Percentiles rank a stretch among this genome's conserved stretches.
Conservation (phyloP, 164 flowering plant genomes). For the Annona squamosa region DNA sequence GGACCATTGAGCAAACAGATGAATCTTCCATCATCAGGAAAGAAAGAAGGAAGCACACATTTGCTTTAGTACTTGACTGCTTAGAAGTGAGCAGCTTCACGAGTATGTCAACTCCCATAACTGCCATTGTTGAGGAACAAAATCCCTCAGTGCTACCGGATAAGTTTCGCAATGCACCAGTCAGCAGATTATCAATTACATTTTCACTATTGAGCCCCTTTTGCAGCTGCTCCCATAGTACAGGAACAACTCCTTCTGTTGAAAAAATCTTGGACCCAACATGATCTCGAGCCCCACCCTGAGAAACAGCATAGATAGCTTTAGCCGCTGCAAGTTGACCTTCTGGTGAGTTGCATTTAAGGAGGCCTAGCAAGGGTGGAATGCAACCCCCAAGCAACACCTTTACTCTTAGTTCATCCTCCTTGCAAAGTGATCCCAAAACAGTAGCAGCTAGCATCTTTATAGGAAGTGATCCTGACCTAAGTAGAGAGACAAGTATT, state of each 20-base stretch:
- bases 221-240: conserved; percentile 77
- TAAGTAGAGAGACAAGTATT: conserved; percentile 86
- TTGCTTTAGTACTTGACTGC: conserved; percentile 72
- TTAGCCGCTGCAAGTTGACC: conserved; percentile 90
- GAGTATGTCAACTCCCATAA: conserved; percentile 86
- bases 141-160: conserved; percentile 83
- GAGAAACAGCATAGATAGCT: conserved; percentile 87
- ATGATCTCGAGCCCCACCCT: conserved; percentile 84
- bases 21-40: conserved; percentile 94
- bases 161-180: conserved; percentile 83
- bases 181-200: conserved; percentile 64
- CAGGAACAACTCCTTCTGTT: conserved; percentile 98
- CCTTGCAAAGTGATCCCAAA: conserved; percentile 88
- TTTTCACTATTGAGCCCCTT: conserved; percentile 61
- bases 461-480: conserved; percentile 76
- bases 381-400: conserved; percentile 98
- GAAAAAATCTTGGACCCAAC: conserved; percentile 95
- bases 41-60: conserved; percentile 92
- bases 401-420: conserved; percentile 85
- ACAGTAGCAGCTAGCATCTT: conserved; percentile 90
- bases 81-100: conserved; percentile 74
- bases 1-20: conserved; percentile 67
- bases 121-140: conserved; percentile 74
- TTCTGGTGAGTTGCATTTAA: conserved; percentile 72
- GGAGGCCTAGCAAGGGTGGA: conserved; percentile 93